Percentiles rank a stretch among this genome's conserved stretches.
Conservation (phyloP, 2,329 filamentous ascomycete species). For the Thielaviopsis euricoi region DNA sequence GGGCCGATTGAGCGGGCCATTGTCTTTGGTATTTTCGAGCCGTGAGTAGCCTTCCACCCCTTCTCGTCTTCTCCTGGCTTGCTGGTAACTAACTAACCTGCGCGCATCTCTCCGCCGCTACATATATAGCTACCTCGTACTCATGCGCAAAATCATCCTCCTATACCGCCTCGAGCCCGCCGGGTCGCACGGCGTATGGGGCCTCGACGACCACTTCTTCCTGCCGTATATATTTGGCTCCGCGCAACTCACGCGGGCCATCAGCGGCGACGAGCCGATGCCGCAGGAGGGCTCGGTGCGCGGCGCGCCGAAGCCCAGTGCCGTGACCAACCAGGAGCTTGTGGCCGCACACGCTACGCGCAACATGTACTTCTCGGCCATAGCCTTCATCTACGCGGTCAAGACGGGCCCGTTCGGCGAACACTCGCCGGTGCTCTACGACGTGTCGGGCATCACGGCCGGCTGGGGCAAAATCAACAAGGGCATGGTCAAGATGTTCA, state of each 20-base stretch:
- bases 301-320: slow-evolving; percentile 52
- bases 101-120: slow-evolving; percentile 1
- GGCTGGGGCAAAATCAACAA: slow-evolving; percentile 98
- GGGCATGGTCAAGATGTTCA: slow-evolving; percentile 99
- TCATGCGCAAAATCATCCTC: slow-evolving; percentile 68
- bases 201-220: slow-evolving; percentile 93
- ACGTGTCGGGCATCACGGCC: slow-evolving; percentile 77
- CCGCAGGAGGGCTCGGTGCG: slow-evolving; percentile 65
- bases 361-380: slow-evolving; percentile 88
- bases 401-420: slow-evolving; percentile 96
- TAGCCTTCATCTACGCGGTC: slow-evolving; percentile 95
- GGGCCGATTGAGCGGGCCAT: slow-evolving; percentile 59
- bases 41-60: slow-evolving; percentile 34
- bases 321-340: slow-evolving; percentile 46
- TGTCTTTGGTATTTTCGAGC: slow-evolving; percentile 67
- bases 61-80: not conserved
- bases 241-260: slow-evolving; percentile 68
- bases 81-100: slow-evolving; percentile 10
- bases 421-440: slow-evolving; percentile 84
- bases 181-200: slow-evolving; percentile 94
- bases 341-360: slow-evolving; percentile 47
- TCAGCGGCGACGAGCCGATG: slow-evolving; percentile 40
- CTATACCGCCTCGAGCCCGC: slow-evolving; percentile 91
- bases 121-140: slow-evolving; percentile 67
- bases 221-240: slow-evolving; percentile 89